These are phyloP conservation scores for Zymoseptoria passerinii DNA, from an alignment of 2,329 filamentous ascomycete species.

Conservation along the genomic window DNA sequence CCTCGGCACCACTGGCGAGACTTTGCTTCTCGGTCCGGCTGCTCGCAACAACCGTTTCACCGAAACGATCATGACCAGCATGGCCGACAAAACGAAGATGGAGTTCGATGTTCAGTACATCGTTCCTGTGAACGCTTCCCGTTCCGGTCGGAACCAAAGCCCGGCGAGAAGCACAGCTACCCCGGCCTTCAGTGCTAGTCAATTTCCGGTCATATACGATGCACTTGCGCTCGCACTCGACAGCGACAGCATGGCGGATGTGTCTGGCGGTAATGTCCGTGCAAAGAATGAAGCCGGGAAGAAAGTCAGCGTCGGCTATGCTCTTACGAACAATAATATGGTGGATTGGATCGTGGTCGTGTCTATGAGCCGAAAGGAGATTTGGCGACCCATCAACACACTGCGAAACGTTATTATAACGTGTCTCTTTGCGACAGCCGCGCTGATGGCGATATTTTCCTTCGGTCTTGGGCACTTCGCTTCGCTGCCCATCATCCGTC, in stretches of 20 bases:
- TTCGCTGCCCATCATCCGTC: conserved; percentile 67
- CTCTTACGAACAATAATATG: conserved; percentile 56
- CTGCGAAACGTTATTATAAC: conserved; percentile 73
- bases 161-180: conserved; percentile 35
- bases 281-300: conserved; percentile 65
- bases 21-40: conserved; percentile 62
- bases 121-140: conserved; percentile 22
- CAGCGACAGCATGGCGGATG: conserved; percentile 2
- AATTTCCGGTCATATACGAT: conserved; percentile 56
- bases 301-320: conserved; percentile 71
- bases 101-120: conserved; percentile 24
- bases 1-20: conserved; percentile 60
- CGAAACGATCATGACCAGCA: conserved; percentile 19
- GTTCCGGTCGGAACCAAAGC: conserved; percentile 20
- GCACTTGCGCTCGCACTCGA: conserved; percentile 43
- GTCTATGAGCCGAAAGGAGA: conserved; percentile 66
- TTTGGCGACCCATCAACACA: conserved; percentile 66
- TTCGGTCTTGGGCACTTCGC: conserved; percentile 75
- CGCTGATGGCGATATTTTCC: conserved; percentile 58
- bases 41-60: conserved; percentile 53
- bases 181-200: conserved; percentile 49
- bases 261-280: conserved; percentile 47
- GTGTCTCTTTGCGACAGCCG: conserved; percentile 77
- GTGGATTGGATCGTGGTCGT: conserved; percentile 79
- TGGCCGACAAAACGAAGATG: conserved; percentile 16